Evolutionary conservation across 495 filamentous ascomycete genomes (phyloP), one percentile per base, ranked within the genome.

Genomic region (Tuber microsphaerosporum): DNA sequence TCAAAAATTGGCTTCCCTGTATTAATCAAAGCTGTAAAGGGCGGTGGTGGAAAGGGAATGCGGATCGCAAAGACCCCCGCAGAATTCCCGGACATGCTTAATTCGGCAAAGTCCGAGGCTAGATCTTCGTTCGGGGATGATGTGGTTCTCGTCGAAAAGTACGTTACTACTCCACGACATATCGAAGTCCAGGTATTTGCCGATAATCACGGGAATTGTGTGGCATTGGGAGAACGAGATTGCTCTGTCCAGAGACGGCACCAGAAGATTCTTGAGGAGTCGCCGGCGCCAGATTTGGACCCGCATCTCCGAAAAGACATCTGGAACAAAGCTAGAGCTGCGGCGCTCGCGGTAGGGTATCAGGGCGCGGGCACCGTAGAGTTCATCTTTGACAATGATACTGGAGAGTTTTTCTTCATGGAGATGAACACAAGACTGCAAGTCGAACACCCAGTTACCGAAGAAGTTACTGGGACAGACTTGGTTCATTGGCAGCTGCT

Each of bases 21-120:
- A 22, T 88, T 99, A 22, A 88, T 99, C 65, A 99, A 99, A 86
- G 97, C 96, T 51, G 94, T 98, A 74, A 97, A 94, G 83, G 95
- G 95, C 2, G 95, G 95, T 48, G 95, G 95, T 74, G 95, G 95
- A 20, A 99, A 99, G 83, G 95, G 95, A n/a, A 99, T 99, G 95
- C 88, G 95, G n/a, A 97, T 98, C 80, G 93, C 91, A 10, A 83
- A 86, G 73, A 89, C 85, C 2, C 89, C 92, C 44, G 87, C 87
- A 1, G 94, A 94, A 76, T 98, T 99, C 80, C 85, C 90, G 51
- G 88, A 89, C 19, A 93, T 97, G 82, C 84, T 99, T 39, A 87
- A 88, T 73, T 96, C 93, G 41, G 96, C 95, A 17, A 92, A 97
- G 79, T 93, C 92, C 17, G 95, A 99, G 84, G 92, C 94, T 0